Evolutionary conservation across 2,329 filamentous ascomycete species (phyloP).

Genomic region (Coniella lustricola): DNA sequence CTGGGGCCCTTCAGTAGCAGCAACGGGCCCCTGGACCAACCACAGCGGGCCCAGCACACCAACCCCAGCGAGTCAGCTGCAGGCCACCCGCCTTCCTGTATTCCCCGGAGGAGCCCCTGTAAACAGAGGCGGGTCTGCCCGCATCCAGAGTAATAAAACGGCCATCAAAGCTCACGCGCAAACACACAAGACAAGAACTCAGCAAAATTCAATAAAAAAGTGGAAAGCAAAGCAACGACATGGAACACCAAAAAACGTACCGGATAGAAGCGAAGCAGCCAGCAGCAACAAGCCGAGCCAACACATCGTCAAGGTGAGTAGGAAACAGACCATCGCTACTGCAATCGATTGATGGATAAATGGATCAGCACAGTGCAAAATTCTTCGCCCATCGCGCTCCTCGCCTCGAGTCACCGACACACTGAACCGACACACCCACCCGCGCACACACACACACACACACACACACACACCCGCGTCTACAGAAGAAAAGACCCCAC

Average conservation of each 20-base stretch:
- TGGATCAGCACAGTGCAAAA: background rate
- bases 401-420: background rate
- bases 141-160: background rate
- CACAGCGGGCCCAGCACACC: background rate
- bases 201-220: background rate
- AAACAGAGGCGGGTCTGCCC: background rate
- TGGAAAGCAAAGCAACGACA: background rate
- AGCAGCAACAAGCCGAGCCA: no score
- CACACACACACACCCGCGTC: no score
- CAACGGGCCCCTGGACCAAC: background rate
- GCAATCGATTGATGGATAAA: no score
- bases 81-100: conserved; percentile 11
- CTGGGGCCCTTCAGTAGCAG: background rate
- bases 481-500: background rate
- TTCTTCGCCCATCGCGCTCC: background rate
- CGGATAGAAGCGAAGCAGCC: no score
- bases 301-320: conserved; percentile 2
- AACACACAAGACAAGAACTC: background rate
- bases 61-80: conserved; percentile 12
- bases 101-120: conserved; percentile 11
- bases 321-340: background rate
- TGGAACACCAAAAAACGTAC: no score
- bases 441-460: no score
- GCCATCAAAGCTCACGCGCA: background rate
- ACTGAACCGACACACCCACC: background rate